Percentiles rank a stretch among this genome's conserved stretches.
phyloP scores from a whole-genome alignment of 2,329 filamentous ascomycete species.

The Ambrosiella xylebori region DNA sequence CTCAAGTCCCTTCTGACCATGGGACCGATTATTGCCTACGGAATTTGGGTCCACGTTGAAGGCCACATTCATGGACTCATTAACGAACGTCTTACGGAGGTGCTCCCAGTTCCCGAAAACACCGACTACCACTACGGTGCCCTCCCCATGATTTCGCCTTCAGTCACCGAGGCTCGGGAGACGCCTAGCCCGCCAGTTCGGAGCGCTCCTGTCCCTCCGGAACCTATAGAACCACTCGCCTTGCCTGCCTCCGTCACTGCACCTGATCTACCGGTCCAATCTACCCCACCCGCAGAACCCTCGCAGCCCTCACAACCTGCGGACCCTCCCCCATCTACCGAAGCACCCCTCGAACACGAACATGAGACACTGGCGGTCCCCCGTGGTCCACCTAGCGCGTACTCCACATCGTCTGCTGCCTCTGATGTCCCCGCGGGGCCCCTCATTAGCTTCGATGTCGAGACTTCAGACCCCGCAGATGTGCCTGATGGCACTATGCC shows the following conservation, averaged over 20 bases:
- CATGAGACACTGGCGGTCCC: no score
- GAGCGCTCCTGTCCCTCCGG: not conserved
- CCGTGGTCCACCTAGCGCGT: not conserved
- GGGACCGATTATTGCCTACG: conserved; percentile 31
- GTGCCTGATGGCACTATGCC: conserved; percentile 24
- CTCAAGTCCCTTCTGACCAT: conserved; percentile 25
- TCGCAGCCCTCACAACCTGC: no score
- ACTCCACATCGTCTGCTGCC: not conserved
- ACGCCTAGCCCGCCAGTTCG: not conserved
- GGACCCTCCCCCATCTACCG: no score
- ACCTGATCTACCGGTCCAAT: not conserved
- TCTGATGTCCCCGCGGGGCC: conserved; percentile 20
- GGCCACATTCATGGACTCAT: not conserved
- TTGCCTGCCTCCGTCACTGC: not conserved
- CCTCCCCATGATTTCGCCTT: not conserved
- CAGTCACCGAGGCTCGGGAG: no score
- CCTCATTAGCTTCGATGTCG: conserved; percentile 44
- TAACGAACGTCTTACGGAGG: not conserved
- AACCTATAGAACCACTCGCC: not conserved
- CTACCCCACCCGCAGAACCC: no score
- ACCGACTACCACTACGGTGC: not conserved
- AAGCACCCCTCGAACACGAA: no score
- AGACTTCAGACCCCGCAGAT: conserved; percentile 36
- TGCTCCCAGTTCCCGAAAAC: conserved; percentile 2
- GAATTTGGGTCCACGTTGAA: conserved; percentile 23